Evolutionary conservation across 2,329 filamentous ascomycete genomes (phyloP), one percentile per base, ranked within the genome.

Genomic region (Alternaria dauci): DNA sequence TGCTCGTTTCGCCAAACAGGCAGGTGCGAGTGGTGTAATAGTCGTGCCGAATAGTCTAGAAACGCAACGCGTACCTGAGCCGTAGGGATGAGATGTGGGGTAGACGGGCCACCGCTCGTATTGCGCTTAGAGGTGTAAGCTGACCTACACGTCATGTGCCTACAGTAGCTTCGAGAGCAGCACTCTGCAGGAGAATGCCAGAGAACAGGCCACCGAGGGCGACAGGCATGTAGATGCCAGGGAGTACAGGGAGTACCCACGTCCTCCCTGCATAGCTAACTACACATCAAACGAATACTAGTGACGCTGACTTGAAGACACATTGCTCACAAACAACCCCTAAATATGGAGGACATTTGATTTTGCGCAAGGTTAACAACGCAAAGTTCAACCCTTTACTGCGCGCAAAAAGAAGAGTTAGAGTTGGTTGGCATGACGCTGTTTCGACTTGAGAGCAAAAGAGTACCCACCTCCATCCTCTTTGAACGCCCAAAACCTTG

Each of bases 11-110:
- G 23, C 32, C 38, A 39, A 53, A 55, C 46, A 59, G 44, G 59
- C 59, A 55, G 59, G 59, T 55, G 34, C 43, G 34, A 56, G 43
- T 59, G 55, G 59, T 20, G 11, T 43, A 16, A 28, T 42, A 50
- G 58, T 52, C 47, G 52, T 39, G 32, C 28, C 55, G 52, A 52
- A 25, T 46, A 36, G 36, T 36, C 46, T 59, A 32, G 23, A 50
- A 44, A 55, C 44, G 46, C 46, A 44, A 55, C 44, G 46, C 46
- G 53, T 60, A 57, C 58, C 58, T 60, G 58, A 34, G 42, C 50
- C 44, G 52, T 48, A 34, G 18, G 32, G 38, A 20, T 6, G 39
- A 41, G 39, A 8, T 42, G 26, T 53, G 38, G 51, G 43, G 42
- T 43, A 20, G 26, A 42, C 39, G 55, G 41, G 47, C n/a, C 34